A percentile compares a stretch with the other conserved stretches of the same genome.
These are phyloP conservation scores for Lactarius quietus DNA, from an alignment of 768 basidiomycete species.

Conservation along the genomic window DNA sequence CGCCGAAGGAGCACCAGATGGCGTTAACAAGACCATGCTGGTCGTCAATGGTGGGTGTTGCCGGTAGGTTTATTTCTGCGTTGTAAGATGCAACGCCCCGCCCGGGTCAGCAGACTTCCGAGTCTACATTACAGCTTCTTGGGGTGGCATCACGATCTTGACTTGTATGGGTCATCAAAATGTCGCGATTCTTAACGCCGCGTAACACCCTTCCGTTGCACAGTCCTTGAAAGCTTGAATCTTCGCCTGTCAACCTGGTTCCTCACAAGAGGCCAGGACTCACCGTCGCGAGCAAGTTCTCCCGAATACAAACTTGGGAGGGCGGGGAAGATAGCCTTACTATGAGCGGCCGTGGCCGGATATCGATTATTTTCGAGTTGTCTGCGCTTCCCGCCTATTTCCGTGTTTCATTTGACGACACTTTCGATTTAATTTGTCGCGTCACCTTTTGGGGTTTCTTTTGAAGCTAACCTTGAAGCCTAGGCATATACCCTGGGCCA, in stretches of 20 bases:
- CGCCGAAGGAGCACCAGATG: conserved; percentile 40
- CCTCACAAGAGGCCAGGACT: not conserved
- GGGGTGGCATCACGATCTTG: not conserved
- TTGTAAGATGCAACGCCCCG: not conserved
- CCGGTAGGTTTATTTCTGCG: not conserved
- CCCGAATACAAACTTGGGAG: not conserved
- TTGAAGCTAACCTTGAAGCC: not conserved
- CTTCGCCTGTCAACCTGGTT: not conserved
- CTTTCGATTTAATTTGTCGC: not conserved
- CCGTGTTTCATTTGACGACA: not conserved
- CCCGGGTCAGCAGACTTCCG: not conserved
- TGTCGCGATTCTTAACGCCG: not conserved
- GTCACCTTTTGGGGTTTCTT: not conserved
- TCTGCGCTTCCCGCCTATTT: not conserved
- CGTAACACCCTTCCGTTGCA: not conserved
- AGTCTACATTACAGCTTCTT: not conserved
- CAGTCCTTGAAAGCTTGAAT: too few relatives aligned
- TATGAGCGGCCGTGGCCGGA: not conserved
- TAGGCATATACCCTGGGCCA: conserved; percentile 38
- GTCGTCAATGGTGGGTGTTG: conserved; percentile 42
- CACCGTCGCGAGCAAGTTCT: not conserved
- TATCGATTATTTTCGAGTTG: not conserved
- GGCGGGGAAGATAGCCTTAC: too few relatives aligned
- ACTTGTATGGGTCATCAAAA: not conserved
- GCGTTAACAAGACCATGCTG: conserved; percentile 40